Percentiles rank a stretch among this genome's conserved stretches.
Conservation (phyloP, 306 rosid species). For the Abrus precatorius region DNA sequence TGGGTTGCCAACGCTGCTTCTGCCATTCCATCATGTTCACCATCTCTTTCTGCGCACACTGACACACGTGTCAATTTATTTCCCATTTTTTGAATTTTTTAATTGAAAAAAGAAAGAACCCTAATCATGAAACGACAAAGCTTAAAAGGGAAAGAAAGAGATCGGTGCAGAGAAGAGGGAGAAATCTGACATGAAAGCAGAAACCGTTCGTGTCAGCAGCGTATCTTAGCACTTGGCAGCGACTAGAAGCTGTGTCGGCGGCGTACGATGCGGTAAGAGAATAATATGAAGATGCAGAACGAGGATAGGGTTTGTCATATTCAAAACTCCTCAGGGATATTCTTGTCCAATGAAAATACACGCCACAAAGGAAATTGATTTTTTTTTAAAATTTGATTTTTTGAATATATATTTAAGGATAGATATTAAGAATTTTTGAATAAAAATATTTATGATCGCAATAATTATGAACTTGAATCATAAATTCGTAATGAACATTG, state of each 20-base stretch:
- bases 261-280: conserved; percentile 12
- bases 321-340: neutral
- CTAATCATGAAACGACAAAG: conserved; percentile 26
- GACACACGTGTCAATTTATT: neutral
- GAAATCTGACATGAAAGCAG: conserved; percentile 28
- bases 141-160: neutral
- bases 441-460: too few species aligned
- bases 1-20: conserved; percentile 36
- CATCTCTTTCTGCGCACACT: conserved; percentile 33
- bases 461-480: neutral
- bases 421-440: too few species aligned
- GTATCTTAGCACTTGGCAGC: conserved; percentile 22
- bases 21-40: conserved; percentile 50
- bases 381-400: too few species aligned
- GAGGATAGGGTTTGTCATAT: conserved; percentile 12
- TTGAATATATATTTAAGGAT: too few species aligned
- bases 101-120: neutral
- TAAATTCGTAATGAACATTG: neutral
- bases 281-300: conserved; percentile 4
- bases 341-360: neutral
- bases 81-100: neutral
- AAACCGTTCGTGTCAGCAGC: conserved; percentile 36
- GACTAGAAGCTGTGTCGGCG: conserved; percentile 31
- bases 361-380: too few species aligned
- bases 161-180: neutral